Evolutionary conservation across 2,329 filamentous ascomycete genomes (phyloP).

Genomic region (Plenodomus tracheiphilus): DNA sequence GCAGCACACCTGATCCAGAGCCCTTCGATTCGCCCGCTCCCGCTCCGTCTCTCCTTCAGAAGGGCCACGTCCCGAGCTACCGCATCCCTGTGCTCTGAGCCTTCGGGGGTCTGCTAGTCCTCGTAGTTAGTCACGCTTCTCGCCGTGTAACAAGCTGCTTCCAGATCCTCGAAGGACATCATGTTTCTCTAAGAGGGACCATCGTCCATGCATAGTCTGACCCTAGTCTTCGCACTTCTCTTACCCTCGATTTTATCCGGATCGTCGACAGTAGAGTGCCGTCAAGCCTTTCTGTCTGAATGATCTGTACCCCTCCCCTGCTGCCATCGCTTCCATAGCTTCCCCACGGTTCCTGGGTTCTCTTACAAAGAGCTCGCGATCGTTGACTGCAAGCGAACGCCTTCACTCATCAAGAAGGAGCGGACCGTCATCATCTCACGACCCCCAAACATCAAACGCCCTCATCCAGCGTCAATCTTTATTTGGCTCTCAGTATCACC

Average conservation of each 20-base stretch:
- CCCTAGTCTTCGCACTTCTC: constrained; percentile 40
- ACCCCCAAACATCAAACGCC: constrained; percentile 19
- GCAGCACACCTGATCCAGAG: constrained; percentile 43
- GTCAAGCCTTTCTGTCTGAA: constrained; percentile 46
- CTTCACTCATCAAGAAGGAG: constrained; percentile 36
- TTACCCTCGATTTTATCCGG: constrained; percentile 48
- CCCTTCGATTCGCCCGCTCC: constrained; percentile 42
- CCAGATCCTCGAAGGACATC: constrained; percentile 45
- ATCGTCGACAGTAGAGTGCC: constrained; percentile 44
- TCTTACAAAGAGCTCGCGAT: constrained; percentile 38
- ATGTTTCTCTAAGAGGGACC: constrained; percentile 42
- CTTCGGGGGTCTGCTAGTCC: constrained; percentile 39
- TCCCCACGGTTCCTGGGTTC: constrained; percentile 38
- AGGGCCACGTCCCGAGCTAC: constrained; percentile 48
- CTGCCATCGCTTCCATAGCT: constrained; percentile 44
- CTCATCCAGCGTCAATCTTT: constrained; percentile 33
- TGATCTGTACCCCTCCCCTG: constrained; percentile 43
- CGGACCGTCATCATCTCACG: constrained; percentile 22
- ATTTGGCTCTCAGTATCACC: constrained; percentile 33
- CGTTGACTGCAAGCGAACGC: constrained; percentile 28
- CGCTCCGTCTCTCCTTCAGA: constrained; percentile 38
- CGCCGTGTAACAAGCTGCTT: constrained; percentile 44
- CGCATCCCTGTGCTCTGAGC: constrained; percentile 43
- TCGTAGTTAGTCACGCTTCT: constrained; percentile 45
- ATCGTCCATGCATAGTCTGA: constrained; percentile 42